Conservation (phyloP, 106 monocot genomes). For the Apostasia ramifera region DNA sequence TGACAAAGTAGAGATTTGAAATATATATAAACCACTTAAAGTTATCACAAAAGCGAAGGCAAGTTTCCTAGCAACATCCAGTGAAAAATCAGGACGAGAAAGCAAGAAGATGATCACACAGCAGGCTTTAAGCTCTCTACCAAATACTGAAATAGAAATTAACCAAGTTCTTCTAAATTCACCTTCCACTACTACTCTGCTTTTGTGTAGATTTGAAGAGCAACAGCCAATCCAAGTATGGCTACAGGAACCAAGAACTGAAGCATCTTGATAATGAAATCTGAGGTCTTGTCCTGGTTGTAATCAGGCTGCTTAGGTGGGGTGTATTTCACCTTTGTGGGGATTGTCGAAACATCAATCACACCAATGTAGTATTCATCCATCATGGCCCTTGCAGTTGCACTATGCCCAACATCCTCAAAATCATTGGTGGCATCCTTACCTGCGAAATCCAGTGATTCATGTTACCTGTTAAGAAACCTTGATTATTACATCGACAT, state of each 20-base stretch:
- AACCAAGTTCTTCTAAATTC: too few relatives aligned
- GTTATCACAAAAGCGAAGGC: too few relatives aligned
- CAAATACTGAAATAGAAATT: too few relatives aligned
- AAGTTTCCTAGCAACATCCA: too few relatives aligned
- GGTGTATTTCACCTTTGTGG: slow-evolving; percentile 33
- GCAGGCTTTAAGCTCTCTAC: too few relatives aligned
- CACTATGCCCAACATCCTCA: slow-evolving; percentile 76
- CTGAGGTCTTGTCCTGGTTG: slow-evolving; percentile 69
- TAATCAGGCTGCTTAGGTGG: slow-evolving; percentile 65
- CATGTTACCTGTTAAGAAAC: background rate
- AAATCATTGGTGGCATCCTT: slow-evolving; percentile 82
- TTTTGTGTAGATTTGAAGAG: slow-evolving; percentile 64
- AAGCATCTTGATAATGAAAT: slow-evolving; percentile 60
- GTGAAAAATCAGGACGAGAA: too few relatives aligned
- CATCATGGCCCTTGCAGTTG: slow-evolving; percentile 63
- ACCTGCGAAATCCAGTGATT: slow-evolving; percentile 19
- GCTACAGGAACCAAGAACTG: slow-evolving; percentile 73
- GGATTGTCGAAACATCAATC: slow-evolving; percentile 57
- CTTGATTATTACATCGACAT: too few relatives aligned
- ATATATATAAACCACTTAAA: too few relatives aligned
- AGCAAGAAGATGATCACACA: too few relatives aligned
- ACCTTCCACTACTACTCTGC: slow-evolving; percentile 8
- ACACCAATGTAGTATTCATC: slow-evolving; percentile 64
- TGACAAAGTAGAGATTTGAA: too few relatives aligned
- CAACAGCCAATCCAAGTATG: slow-evolving; percentile 64